Conservation (phyloP, 75 land plant genomes). For the Pinus albicaulis region DNA sequence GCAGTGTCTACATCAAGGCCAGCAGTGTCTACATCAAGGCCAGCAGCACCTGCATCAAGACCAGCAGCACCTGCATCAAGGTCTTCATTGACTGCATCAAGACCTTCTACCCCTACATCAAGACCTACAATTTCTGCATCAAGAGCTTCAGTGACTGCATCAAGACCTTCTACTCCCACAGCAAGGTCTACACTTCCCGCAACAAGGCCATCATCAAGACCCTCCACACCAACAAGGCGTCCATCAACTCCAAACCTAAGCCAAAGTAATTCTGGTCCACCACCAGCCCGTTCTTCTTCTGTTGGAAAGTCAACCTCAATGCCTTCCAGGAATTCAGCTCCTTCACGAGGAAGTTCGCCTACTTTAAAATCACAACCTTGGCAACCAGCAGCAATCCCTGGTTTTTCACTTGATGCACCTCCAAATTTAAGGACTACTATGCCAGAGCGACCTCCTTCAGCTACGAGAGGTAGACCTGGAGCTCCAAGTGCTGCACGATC, state of each 20-base stretch:
- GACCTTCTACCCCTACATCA: constrained; percentile 22
- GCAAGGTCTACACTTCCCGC: constrained; percentile 22
- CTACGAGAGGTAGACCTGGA: constrained; percentile 65
- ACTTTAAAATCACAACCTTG: constrained; percentile 47
- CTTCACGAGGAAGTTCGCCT: constrained; percentile 55
- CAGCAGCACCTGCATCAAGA: constrained; percentile 54
- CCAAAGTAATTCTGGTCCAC: constrained; percentile 24
- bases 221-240: constrained; percentile 44
- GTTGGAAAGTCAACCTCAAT: constrained; percentile 27
- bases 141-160: constrained; percentile 2
- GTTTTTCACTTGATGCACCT: constrained; percentile 67
- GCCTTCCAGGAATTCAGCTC: constrained; percentile 34
- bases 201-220: constrained; percentile 31
- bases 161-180: constrained; percentile 18
- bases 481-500: constrained; percentile 24
- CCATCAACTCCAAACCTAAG: constrained; percentile 35
- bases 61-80: constrained; percentile 38
- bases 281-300: constrained; percentile 40
- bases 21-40: constrained; percentile 7
- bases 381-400: constrained; percentile 58
- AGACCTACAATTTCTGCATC: constrained; percentile 24
- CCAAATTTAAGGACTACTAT: constrained; percentile 60
- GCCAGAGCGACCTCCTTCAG: constrained; percentile 64
- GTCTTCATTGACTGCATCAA: constrained; percentile 46
- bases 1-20: constrained; percentile 15